Evolutionary conservation across 495 filamentous ascomycete species (phyloP), one percentile per base, ranked within the genome.

Genomic region (Penicillium manginii): DNA sequence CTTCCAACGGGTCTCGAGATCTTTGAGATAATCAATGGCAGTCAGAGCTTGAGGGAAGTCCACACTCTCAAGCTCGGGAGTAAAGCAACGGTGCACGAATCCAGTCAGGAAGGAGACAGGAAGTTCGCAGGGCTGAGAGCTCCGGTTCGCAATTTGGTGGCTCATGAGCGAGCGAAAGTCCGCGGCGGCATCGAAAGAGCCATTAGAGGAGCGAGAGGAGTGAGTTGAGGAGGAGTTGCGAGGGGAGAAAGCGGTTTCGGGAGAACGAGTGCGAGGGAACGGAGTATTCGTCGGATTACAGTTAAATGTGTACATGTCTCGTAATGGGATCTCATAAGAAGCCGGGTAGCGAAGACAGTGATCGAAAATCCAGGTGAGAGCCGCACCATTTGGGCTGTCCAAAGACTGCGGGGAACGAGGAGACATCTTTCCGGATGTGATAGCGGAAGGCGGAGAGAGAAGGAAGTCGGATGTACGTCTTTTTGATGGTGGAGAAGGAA

Each of bases 271-370:
- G 65, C 55, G 45, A 60, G 78, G 47, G 52, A 72, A 49, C 58
- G 75, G 65, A 56, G 49, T 76, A 72, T 71, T 81, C 65, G 54
- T 76, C 5, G 83, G 78, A 40, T 83, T 78, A 58, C 81, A 87
- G 64, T 91, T 91, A 69, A 91, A 77, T 14, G 80, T 81, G 69
- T 91, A 91, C 80, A 90, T 90, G 55, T 84, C 89, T 51, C 88
- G 83, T 19, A 91, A 78, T 15, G 88, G 89, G 40, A 91, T 86
- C 63, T 91, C 88, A 65, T 90, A 90, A 32, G 78, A 80, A 56
- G 77, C 80, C 9, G 87, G 85, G 67, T 90, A 86, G 33, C 86
- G 81, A 43, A 88, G 71, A 54, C 86, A 78, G 66, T 91, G 88
- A 52, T 91, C 88, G 47, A 91, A 79, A 58, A 91, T 86, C 82